Conservation (phyloP, 176 grass and related monocot species). For the Hordeum marinum region DNA sequence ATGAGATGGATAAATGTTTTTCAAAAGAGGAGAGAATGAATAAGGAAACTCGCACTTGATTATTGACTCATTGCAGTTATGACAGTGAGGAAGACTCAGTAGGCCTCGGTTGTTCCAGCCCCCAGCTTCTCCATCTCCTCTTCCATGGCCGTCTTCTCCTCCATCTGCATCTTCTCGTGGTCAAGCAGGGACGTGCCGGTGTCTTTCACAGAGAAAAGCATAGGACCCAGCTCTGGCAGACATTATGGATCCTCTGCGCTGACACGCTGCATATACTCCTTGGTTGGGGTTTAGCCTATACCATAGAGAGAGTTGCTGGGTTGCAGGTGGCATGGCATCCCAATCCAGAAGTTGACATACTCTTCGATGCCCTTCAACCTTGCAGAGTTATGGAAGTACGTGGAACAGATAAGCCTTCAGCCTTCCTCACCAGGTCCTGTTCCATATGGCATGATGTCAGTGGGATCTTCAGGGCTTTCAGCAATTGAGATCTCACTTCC, state of each 20-base stretch:
- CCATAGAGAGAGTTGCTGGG: constrained; percentile 89
- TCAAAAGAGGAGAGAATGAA: too few relatives aligned
- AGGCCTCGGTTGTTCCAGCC: constrained; percentile 48
- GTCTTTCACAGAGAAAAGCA: constrained; percentile 95
- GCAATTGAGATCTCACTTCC: constrained; percentile 82
- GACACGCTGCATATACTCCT: constrained; percentile 98
- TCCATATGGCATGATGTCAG: constrained; percentile 81
- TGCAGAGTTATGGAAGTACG: constrained; percentile 90
- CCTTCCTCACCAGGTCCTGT: constrained; percentile 86
- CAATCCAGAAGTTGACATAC: constrained; percentile 88
- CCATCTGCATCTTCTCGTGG: constrained; percentile 91
- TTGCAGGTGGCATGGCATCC: constrained; percentile 92
- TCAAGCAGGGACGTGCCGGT: constrained; percentile 81
- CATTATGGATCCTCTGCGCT: constrained; percentile 86
- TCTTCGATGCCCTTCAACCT: constrained; percentile 46
- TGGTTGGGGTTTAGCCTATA: constrained; percentile 75
- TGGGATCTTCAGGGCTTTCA: constrained; percentile 78
- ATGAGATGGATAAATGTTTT: too few relatives aligned
- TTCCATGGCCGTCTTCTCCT: constrained; percentile 87
- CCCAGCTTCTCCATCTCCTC: constrained; percentile 91
- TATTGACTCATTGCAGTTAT: too few relatives aligned
- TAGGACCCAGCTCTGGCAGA: constrained; percentile 84
- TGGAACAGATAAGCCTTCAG: constrained; percentile 55
- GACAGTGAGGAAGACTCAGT: too few relatives aligned
- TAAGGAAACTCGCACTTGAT: too few relatives aligned